Evolutionary conservation across 2,329 filamentous ascomycete species (phyloP), one percentile per base, ranked within the genome.

Genomic region (Polychaeton citri): DNA sequence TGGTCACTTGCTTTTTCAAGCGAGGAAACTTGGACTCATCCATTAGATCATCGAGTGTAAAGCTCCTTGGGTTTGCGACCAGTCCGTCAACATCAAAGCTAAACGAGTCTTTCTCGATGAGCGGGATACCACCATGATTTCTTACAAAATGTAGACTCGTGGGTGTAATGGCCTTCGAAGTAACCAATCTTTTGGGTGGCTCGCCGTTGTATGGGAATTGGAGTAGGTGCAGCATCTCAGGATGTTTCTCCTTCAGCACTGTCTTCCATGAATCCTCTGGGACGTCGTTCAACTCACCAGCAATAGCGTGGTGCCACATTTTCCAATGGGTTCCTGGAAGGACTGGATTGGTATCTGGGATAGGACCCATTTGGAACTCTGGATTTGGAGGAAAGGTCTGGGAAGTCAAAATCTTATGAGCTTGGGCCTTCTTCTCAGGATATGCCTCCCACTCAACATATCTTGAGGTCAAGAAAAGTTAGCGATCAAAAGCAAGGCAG

Each of bases 121-220:
- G 52, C 0, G 75, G 75, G 17, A 79, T 72, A 0, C 74, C 73
- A 4, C 74, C 73, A 38, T 79, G 75, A 37, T 79, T 79, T 6
- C 75, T 60, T 0, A 79, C 71, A 39, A 76, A 79, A 38, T 74
- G 70, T 2, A 63, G 50, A 2, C 55, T 38, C 31, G 75, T 78
- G 0, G 65, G 63, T 0, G 74, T 79, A 34, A 78, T 60, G 0
- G 52, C 47, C 24, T 65, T 61, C 6, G 62, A 59, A 0, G 62
- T 64, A 1, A 71, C 61, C 0, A 76, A 59, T 2, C 65, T 32
- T 2, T 13, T 70, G 0, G 72, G 72, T 0, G 74, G 68, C 41
- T 79, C 74, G 0, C 73, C 74, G 26, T 78, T 78, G 52, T 77
- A 78, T 0, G 74, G 74, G 39, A 78, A 78, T 37, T 76, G 67